Conservation (phyloP, 352 stramenopile species). For the Peronospora destructor region DNA sequence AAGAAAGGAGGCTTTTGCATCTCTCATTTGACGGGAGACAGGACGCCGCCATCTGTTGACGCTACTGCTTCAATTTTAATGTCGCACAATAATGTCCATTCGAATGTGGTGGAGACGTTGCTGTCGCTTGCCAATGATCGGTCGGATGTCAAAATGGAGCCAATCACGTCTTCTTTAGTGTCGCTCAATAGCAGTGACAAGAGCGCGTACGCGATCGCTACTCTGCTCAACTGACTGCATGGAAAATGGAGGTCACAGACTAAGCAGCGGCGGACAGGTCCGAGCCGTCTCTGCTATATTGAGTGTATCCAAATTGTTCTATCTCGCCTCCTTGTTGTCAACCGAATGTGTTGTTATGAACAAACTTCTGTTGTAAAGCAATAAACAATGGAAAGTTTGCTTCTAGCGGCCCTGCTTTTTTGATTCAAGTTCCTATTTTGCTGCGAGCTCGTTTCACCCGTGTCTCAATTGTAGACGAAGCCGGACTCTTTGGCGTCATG, state of each 20-base stretch:
- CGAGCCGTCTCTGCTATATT: constrained; percentile 19
- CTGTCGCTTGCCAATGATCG: constrained; percentile 50
- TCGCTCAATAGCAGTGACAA: constrained; percentile 10
- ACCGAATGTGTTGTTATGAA: constrained; percentile 3
- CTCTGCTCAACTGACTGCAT: constrained; percentile 40
- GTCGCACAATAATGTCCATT: constrained; percentile 15
- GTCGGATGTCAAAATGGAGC: constrained; percentile 5
- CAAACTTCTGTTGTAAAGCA: no score
- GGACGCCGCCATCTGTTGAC: constrained; percentile 14
- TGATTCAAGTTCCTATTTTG: neutral
- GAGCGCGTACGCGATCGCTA: constrained; percentile 42
- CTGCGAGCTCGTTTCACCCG: constrained; percentile 54
- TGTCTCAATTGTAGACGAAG: constrained; percentile 57
- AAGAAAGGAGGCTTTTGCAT: constrained; percentile 73
- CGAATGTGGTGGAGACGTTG: constrained; percentile 57
- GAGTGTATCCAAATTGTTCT: constrained; percentile 9
- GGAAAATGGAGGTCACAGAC: constrained; percentile 4
- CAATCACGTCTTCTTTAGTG: neutral
- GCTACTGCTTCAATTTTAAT: constrained; percentile 3
- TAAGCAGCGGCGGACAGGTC: constrained; percentile 1
- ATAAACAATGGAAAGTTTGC: no score
- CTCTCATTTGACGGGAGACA: constrained; percentile 41
- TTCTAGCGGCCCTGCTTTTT: neutral
- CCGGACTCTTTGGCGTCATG: constrained; percentile 62
- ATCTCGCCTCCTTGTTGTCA: constrained; percentile 11